Conservation (phyloP, 768 basidiomycete species). For the Sarcomyxa edulis region DNA sequence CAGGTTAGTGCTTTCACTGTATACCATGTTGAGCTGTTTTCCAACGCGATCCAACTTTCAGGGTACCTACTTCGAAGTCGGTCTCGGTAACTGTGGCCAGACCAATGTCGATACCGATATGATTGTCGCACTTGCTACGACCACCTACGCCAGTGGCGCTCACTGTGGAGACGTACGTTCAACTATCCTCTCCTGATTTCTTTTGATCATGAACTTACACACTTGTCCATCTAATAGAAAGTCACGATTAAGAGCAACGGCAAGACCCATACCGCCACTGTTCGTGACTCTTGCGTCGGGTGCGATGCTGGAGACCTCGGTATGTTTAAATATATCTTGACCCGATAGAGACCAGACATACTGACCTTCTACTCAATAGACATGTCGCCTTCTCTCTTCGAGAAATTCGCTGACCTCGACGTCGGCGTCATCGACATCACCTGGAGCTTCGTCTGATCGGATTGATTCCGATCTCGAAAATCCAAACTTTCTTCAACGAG, state of each 20-base stretch:
- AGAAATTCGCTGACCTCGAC: constrained; percentile 9
- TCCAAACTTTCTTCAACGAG: no score
- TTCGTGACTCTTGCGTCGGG: constrained; percentile 16
- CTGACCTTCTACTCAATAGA: constrained; percentile 11
- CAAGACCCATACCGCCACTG: constrained; percentile 13
- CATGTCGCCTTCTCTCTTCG: constrained; percentile 17
- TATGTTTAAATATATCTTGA: constrained; percentile 4
- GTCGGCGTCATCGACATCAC: constrained; percentile 7
- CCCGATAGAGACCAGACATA: background rate
- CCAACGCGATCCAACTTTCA: no score
- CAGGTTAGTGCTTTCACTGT: no score
- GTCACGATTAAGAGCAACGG: constrained; percentile 12
- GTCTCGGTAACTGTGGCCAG: constrained; percentile 18
- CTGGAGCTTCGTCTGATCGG: constrained; percentile 2
- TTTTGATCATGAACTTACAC: background rate
- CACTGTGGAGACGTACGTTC: constrained; percentile 16
- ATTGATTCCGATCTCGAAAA: no score
- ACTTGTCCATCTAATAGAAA: constrained; percentile 7
- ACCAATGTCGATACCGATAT: constrained; percentile 16
- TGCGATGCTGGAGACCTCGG: constrained; percentile 16
- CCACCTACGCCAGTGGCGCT: constrained; percentile 12
- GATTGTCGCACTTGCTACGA: constrained; percentile 17
- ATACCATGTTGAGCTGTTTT: no score
- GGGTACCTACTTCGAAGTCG: constrained; percentile 19
- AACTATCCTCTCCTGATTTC: background rate